Base-by-base conservation (phyloP, 768 basidiomycete species). In the Pluteus cervinus region DNA sequence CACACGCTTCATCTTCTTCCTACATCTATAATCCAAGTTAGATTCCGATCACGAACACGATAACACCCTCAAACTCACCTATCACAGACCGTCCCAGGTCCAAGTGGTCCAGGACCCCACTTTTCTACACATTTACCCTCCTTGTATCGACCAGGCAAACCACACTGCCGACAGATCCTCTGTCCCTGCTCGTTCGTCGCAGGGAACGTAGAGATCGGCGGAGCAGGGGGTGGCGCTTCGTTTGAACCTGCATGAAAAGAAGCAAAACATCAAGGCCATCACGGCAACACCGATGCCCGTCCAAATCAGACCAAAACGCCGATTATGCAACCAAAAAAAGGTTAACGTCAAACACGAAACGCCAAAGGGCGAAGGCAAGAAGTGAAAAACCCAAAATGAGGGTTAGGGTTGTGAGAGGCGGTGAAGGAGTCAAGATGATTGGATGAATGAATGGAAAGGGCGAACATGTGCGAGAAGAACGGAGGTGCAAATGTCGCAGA, bases 51-150 rank as follows among this genome's bases (percentile, higher is more conserved):
- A 39, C 11, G 20, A n/a, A 39, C 29, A 20, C 33, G 29, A 31
- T 15, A 10, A 16, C 9, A 2, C 8, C 21, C 18, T 39, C 30
- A 33, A 20, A 61, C 71, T 45, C 50, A 79, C 73, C 85, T 64
- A 65, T 88, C 86, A 51, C 85, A 88, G 0, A 88, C 85, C 0
- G 86, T 88, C 15, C 85, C 86, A 35, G 86, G 86, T 0, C 86
- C 86, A 58, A 80, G 73, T 32, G 86, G 86, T 4, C 86, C 86
- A 16, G 86, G 85, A 1, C 86, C 86, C 86, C 86, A 88, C 57
- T 88, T 88, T 51, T 88, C 86, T 36, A 88, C 85, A 53, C 86
- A 88, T 47, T 86, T 86, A 7, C 80, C 82, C 15, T 88, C 86
- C 61, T 86, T 86, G 61, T 87, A 88, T 1, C 85, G 64, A 0